phyloP scores from a whole-genome alignment of 805 yeast species.

The Pichia californica region DNA sequence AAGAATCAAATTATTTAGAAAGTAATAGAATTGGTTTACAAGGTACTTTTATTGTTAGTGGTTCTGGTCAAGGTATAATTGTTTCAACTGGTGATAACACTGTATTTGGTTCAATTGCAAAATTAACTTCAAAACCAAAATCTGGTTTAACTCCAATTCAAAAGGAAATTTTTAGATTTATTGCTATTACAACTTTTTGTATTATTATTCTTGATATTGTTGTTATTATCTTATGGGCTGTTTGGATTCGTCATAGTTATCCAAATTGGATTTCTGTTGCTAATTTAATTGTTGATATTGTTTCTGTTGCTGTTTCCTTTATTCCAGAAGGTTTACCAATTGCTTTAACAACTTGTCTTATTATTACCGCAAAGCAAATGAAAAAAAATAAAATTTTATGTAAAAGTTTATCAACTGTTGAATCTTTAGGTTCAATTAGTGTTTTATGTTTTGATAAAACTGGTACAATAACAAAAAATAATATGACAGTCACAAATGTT shows the following conservation, averaged over 20 bases:
- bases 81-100: slow-evolving; percentile 40
- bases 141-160: slow-evolving; percentile 3
- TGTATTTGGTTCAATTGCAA: slow-evolving; percentile 33
- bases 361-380: slow-evolving; percentile 44
- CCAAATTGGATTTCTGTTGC: slow-evolving; percentile 38
- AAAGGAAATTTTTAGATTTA: slow-evolving; percentile 27
- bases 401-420: slow-evolving; percentile 73
- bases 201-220: slow-evolving; percentile 26
- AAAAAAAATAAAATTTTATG: slow-evolving; percentile 34
- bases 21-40: slow-evolving; percentile 38
- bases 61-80: slow-evolving; percentile 39
- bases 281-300: slow-evolving; percentile 36
- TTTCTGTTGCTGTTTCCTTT: slow-evolving; percentile 42
- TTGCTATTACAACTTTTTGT: slow-evolving; percentile 1
- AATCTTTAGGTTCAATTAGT: slow-evolving; percentile 96
- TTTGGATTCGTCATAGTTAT: slow-evolving; percentile 34
- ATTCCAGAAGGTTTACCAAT: slow-evolving; percentile 48
- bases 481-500: slow-evolving; percentile 22
- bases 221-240: slow-evolving; percentile 36
- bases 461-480: slow-evolving; percentile 97
- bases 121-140: slow-evolving; percentile 2
- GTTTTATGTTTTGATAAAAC: slow-evolving; percentile 97
- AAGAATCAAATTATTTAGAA: slow-evolving; percentile 36
- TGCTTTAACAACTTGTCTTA: slow-evolving; percentile 44
- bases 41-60: slow-evolving; percentile 33